These are phyloP conservation scores for Lasiodiplodia sp. DNA, from an alignment of 2,329 filamentous ascomycete species.

Conservation along the genomic window DNA sequence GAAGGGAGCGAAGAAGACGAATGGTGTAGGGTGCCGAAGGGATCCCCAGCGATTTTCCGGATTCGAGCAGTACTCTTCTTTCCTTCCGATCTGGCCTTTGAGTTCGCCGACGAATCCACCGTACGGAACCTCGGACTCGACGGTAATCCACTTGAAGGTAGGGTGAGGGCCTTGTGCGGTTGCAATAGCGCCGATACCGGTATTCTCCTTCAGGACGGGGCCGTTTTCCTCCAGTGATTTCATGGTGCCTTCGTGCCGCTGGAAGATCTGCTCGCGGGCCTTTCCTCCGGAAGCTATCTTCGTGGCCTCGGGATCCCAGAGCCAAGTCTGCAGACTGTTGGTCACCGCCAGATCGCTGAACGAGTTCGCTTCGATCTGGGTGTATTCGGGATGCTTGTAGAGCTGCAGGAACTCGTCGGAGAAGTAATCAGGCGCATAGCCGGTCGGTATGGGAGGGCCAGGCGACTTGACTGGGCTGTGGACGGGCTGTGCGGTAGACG, in stretches of 20 bases:
- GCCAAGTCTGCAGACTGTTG: conserved; percentile 78
- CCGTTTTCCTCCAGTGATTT: conserved; percentile 61
- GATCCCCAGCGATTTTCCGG: conserved; percentile 56
- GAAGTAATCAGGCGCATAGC: conserved; percentile 72
- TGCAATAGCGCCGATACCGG: conserved; percentile 58
- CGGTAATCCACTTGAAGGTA: conserved; percentile 73
- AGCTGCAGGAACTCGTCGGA: conserved; percentile 78
- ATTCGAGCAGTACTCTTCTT: conserved; percentile 56
- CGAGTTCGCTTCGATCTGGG: conserved; percentile 73
- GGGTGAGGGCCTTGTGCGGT: conserved; percentile 65
- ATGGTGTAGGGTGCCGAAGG: conserved; percentile 59
- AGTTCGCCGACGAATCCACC: conserved; percentile 73
- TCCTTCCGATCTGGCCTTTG: conserved; percentile 63
- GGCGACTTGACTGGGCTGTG: conserved; percentile 75
- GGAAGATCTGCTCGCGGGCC: conserved; percentile 73
- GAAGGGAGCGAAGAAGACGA: conserved; percentile 75
- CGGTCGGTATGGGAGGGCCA: conserved; percentile 65
- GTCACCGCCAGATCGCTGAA: conserved; percentile 79
- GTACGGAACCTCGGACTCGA: conserved; percentile 58
- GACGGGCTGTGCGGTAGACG: conserved; percentile 50
- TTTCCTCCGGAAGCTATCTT: conserved; percentile 71
- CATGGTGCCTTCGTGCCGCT: conserved; percentile 62
- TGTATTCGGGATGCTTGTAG: conserved; percentile 67
- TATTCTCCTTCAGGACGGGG: conserved; percentile 60
- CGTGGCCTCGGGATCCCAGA: conserved; percentile 75